Evolutionary conservation across 495 filamentous ascomycete genomes (phyloP).

Genomic region (Aspergillus taichungensis): DNA sequence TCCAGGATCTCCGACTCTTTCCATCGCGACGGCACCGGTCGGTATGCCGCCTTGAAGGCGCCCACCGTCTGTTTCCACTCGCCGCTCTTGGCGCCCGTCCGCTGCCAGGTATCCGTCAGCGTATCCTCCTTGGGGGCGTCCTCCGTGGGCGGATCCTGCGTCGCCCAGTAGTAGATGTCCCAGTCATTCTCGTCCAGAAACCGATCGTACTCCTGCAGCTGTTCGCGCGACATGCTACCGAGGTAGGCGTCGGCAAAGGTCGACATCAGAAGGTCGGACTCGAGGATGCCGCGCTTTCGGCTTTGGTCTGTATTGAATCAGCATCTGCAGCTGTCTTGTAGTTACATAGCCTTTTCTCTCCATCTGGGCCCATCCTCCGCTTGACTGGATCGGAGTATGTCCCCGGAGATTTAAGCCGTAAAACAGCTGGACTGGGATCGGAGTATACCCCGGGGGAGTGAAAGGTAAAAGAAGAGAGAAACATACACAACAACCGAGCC

Average conservation of each 20-base stretch:
- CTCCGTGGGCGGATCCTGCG: slow-evolving; percentile 64
- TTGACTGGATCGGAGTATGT: too few relatives aligned
- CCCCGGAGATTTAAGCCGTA: too few relatives aligned
- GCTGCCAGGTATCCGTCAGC: slow-evolving; percentile 46
- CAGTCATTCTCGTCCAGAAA: slow-evolving; percentile 99
- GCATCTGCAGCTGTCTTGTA: slow-evolving; percentile 7
- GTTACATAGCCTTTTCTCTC: too few relatives aligned
- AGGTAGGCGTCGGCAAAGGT: slow-evolving; percentile 86
- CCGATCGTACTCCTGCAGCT: slow-evolving; percentile 76
- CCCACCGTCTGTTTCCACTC: slow-evolving; percentile 98
- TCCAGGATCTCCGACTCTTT: slow-evolving; percentile 66
- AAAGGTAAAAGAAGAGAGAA: background rate
- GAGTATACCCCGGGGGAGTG: too few relatives aligned
- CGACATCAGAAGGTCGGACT: slow-evolving; percentile 89
- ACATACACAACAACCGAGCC: slow-evolving; percentile 83
- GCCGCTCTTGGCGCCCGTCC: slow-evolving; percentile 48
- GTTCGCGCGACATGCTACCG: slow-evolving; percentile 55
- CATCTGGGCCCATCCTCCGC: too few relatives aligned
- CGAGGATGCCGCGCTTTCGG: slow-evolving; percentile 91
- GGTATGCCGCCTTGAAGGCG: slow-evolving; percentile 86
- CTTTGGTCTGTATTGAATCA: slow-evolving; percentile 63
- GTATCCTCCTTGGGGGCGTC: slow-evolving; percentile 33
- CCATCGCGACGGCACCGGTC: slow-evolving; percentile 83
- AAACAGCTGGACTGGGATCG: too few relatives aligned
- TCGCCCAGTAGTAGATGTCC: slow-evolving; percentile 99